These are phyloP conservation scores for Yamadazyma paraphyllophila DNA, from an alignment of 805 yeast genomes.

Conservation along the genomic window DNA sequence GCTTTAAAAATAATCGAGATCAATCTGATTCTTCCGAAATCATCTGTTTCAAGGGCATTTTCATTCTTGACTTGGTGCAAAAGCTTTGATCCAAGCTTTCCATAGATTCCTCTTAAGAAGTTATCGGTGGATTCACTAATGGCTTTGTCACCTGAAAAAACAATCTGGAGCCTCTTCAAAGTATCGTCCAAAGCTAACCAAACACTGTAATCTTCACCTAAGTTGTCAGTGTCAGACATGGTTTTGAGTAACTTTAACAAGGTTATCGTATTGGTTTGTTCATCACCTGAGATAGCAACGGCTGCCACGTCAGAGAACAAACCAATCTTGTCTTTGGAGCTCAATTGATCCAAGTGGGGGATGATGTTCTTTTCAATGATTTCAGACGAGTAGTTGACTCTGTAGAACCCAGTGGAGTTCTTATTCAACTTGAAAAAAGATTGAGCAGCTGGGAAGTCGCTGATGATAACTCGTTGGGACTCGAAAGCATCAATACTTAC, in stretches of 20 bases:
- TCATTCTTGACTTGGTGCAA: conserved; percentile 19
- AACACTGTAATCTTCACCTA: conserved; percentile 43
- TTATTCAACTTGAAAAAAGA: conserved; percentile 48
- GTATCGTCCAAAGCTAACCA: conserved; percentile 54
- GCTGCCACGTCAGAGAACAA: conserved; percentile 52
- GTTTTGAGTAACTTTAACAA: conserved; percentile 43
- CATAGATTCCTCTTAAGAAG: conserved; percentile 28
- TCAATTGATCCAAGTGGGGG: conserved; percentile 34
- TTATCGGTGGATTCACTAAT: conserved; percentile 24
- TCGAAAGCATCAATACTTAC: conserved; percentile 23
- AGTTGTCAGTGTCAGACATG: conserved; percentile 21
- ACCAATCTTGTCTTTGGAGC: conserved; percentile 52
- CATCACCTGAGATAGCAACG: conserved; percentile 46
- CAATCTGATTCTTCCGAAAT: conserved; percentile 32
- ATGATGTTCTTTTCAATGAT: conserved; percentile 41
- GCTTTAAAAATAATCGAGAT: conserved; percentile 38
- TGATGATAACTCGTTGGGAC: conserved; percentile 20
- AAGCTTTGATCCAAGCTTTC: conserved; percentile 29
- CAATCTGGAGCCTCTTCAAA: conserved; percentile 27
- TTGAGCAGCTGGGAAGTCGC: conserved; percentile 19
- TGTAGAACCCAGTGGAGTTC: conserved; percentile 50
- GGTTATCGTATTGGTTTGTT: conserved; percentile 34
- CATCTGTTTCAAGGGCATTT: conserved; percentile 15
- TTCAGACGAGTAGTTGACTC: conserved; percentile 50
- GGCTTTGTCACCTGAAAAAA: conserved; percentile 27